These are phyloP conservation scores for Ustilaginoidea virens DNA, from an alignment of 2,329 filamentous ascomycete species.

Conservation along the genomic window DNA sequence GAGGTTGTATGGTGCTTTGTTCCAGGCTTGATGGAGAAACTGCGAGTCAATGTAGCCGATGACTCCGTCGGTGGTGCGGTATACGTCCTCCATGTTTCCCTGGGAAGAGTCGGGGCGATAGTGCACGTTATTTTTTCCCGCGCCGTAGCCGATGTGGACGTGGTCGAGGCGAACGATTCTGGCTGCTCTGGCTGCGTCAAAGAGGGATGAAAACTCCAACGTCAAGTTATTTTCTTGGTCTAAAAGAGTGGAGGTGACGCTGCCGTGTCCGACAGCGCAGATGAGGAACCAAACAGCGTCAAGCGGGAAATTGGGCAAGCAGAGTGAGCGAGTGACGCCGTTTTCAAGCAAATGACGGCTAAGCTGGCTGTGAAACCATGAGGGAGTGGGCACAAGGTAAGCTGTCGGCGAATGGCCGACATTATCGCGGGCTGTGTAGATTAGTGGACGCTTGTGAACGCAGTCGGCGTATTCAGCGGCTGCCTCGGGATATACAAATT, in stretches of 20 bases:
- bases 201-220: slow-evolving; percentile 9
- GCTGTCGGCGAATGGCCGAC: slow-evolving; percentile 1
- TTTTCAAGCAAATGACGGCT: background rate
- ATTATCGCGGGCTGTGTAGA: background rate
- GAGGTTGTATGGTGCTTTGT: slow-evolving; percentile 1
- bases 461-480: background rate
- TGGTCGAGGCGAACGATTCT: background rate
- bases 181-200: slow-evolving; percentile 3
- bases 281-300: slow-evolving; percentile 10
- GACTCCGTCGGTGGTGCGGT: background rate
- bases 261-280: slow-evolving; percentile 2
- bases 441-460: background rate
- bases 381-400: slow-evolving; percentile 6
- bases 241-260: slow-evolving; percentile 4
- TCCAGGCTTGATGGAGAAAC: background rate
- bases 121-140: background rate
- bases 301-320: slow-evolving; percentile 8
- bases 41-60: background rate
- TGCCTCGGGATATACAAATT: slow-evolving; percentile 7
- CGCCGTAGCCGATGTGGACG: slow-evolving; percentile 1
- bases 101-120: slow-evolving; percentile 1
- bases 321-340: slow-evolving; percentile 6
- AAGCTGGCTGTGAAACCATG: background rate
- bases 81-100: background rate
- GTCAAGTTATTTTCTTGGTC: slow-evolving; percentile 1